These are phyloP conservation scores for Candida arabinofermentans DNA, from an alignment of 805 yeast genomes.

Conservation along the genomic window DNA sequence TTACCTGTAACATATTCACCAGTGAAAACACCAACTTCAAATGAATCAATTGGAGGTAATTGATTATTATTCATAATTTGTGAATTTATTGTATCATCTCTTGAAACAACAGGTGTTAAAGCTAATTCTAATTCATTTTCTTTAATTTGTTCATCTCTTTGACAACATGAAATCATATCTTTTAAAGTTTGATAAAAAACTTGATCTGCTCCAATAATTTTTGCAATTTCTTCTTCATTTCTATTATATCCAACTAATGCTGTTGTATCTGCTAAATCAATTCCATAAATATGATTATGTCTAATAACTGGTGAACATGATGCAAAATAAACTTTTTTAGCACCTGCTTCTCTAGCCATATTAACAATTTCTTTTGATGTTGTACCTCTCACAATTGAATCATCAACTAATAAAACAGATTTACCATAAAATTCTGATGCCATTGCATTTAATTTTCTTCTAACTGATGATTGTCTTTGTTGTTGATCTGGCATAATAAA, in stretches of 20 bases:
- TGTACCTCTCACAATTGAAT: slow-evolving; percentile 96
- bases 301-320: slow-evolving; percentile 98
- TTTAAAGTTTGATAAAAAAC: slow-evolving; percentile 85
- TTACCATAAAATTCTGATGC: slow-evolving; percentile 82
- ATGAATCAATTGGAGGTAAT: slow-evolving; percentile 45
- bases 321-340: slow-evolving; percentile 90
- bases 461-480: slow-evolving; percentile 88
- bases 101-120: slow-evolving; percentile 31
- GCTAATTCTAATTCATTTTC: slow-evolving; percentile 32
- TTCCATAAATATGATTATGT: slow-evolving; percentile 93
- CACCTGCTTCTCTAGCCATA: slow-evolving; percentile 99
- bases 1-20: slow-evolving; percentile 94
- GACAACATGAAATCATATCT: slow-evolving; percentile 80
- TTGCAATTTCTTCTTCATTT: slow-evolving; percentile 69
- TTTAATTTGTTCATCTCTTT: slow-evolving; percentile 28
- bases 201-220: slow-evolving; percentile 81
- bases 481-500: slow-evolving; percentile 98
- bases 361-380: slow-evolving; percentile 93
- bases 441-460: slow-evolving; percentile 96
- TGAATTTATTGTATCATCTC: slow-evolving; percentile 28
- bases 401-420: slow-evolving; percentile 88
- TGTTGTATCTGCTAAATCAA: slow-evolving; percentile 92
- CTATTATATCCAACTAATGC: slow-evolving; percentile 87
- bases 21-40: slow-evolving; percentile 96
- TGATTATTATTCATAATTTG: slow-evolving; percentile 19